These are phyloP conservation scores for Boletus sp. DNA, from an alignment of 768 basidiomycete genomes.

Conservation along the genomic window DNA sequence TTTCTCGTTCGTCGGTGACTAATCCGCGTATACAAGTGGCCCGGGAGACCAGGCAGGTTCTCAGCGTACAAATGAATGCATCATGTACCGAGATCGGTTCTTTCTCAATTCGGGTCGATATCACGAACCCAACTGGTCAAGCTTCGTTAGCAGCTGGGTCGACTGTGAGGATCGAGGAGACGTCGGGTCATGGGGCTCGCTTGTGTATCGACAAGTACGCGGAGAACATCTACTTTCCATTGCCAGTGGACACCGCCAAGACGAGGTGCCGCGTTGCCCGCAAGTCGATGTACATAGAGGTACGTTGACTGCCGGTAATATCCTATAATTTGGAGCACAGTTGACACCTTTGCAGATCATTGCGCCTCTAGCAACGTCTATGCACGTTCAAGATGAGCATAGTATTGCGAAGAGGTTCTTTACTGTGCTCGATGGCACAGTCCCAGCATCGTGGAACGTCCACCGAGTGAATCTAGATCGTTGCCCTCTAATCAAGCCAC, in stretches of 20 bases:
- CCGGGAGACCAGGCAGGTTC: slow-evolving; percentile 14
- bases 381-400: slow-evolving; percentile 16
- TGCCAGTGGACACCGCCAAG: slow-evolving; percentile 39
- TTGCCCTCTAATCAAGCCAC: slow-evolving; percentile 32
- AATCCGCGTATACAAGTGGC: neutral
- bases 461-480: slow-evolving; percentile 38
- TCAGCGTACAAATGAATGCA: slow-evolving; percentile 17
- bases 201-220: slow-evolving; percentile 16
- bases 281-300: slow-evolving; percentile 50
- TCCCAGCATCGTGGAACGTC: slow-evolving; percentile 33
- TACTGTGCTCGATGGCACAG: slow-evolving; percentile 12
- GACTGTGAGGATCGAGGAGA: slow-evolving; percentile 16
- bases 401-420: slow-evolving; percentile 28
- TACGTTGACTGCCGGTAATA: slow-evolving; percentile 1
- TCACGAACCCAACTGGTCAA: slow-evolving; percentile 21
- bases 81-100: slow-evolving; percentile 14
- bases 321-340: neutral
- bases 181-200: neutral
- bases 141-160: slow-evolving; percentile 15
- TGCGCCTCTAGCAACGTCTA: slow-evolving; percentile 13
- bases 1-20: slow-evolving; percentile 6
- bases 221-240: slow-evolving; percentile 38
- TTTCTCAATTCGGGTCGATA: slow-evolving; percentile 19
- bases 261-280: slow-evolving; percentile 47
- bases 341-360: slow-evolving; percentile 17